Evolutionary conservation across 805 yeast genomes (phyloP).

Genomic region (Hanseniaspora singularis): DNA sequence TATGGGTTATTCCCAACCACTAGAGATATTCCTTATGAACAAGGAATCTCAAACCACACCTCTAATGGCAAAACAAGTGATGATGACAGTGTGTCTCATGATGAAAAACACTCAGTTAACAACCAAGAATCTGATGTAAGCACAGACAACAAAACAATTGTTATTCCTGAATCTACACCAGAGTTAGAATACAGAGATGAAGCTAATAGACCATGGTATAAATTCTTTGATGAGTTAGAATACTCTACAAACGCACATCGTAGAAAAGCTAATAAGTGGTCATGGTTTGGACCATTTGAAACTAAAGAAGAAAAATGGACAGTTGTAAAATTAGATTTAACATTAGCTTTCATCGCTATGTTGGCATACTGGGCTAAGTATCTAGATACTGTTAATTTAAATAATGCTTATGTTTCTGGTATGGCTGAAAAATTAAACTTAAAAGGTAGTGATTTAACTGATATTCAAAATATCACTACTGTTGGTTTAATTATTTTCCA

Average conservation of each 20-base stretch:
- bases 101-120: neutral
- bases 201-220: constrained; percentile 43
- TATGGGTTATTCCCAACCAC: constrained; percentile 29
- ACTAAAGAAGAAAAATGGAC: constrained; percentile 35
- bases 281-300: constrained; percentile 43
- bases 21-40: constrained; percentile 24
- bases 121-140: no score
- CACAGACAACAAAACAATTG: neutral
- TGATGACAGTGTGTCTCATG: no score
- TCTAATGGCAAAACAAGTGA: constrained; percentile 14
- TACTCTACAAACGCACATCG: constrained; percentile 34
- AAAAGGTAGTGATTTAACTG: constrained; percentile 49
- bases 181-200: constrained; percentile 39
- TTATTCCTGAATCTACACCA: constrained; percentile 6
- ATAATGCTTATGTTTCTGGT: constrained; percentile 56
- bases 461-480: constrained; percentile 46
- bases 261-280: constrained; percentile 32
- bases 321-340: constrained; percentile 39
- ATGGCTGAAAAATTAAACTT: constrained; percentile 45
- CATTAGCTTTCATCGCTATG: constrained; percentile 43
- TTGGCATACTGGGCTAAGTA: constrained; percentile 57
- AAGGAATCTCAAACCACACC: no score
- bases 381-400: constrained; percentile 47
- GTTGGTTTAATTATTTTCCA: constrained; percentile 52
- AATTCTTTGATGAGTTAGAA: constrained; percentile 51